Evolutionary conservation across 345 rosid species (phyloP), one percentile per base, ranked within the genome.

Genomic region (Citrus trifoliata): DNA sequence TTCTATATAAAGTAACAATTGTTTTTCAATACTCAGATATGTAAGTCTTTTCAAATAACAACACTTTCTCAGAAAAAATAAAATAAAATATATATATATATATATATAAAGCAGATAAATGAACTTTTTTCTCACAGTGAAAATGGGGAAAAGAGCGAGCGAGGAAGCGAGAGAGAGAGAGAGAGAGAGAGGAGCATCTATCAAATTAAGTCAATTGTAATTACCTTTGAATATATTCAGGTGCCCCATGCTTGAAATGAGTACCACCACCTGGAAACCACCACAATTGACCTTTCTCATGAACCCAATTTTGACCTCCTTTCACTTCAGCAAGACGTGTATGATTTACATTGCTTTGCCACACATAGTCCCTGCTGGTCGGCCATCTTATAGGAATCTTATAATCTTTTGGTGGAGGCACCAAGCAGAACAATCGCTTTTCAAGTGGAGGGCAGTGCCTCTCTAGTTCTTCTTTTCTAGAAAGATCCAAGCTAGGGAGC

Each of bases 231-330:
- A 96, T 96, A 79, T 96, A 96, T 77, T 94, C 99, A 63, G 91
- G 46, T 80, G 98, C 98, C 27, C 99, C 98, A 64, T 93, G 93
- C 85, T 94, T 96, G 83, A 96, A 96, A 90, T 96, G 94, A 69
- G 99, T 91, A 71, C 99, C 99, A 56, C 99, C 99, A 46, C 98
- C 97, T 1, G 99, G 99, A 72, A 96, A 96, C 97, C 97, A 94
- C 98, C 98, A 93, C 55, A 91, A 78, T 79, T 87, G 88, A 58
- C 85, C 85, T 73, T 87, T 88, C 77, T 89, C 91, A 70, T 92
- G 99, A 46, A 95, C 96, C 99, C 99, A 95, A 76, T 90, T 95
- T 79, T 95, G 96, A n/a, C 98, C 99, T 85, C 98, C 96, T 82
- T 93, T 92, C 37, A 93, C 92, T 78, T 89, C 87, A 77, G 98